phyloP scores from a whole-genome alignment of 225 moss, liverwort and hornwort genomes.

The Lunularia cruciata region DNA sequence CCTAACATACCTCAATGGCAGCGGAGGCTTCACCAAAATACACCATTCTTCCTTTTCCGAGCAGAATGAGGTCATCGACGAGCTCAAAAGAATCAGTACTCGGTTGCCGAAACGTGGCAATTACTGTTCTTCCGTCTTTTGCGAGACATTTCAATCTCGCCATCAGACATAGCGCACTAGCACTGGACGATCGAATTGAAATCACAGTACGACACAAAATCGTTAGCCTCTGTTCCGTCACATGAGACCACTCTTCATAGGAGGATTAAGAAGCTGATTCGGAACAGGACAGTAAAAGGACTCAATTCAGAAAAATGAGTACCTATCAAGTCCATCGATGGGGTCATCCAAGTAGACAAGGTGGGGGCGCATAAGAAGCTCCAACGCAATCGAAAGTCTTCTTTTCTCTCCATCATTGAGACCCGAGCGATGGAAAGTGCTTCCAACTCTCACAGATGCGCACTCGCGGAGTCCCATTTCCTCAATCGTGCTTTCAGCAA shows the following conservation, averaged over 20 bases:
- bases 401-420: constrained; percentile 41
- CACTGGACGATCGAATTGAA: constrained; percentile 6
- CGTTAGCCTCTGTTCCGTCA: not conserved
- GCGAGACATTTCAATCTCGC: constrained; percentile 46
- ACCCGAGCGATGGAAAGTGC: constrained; percentile 34
- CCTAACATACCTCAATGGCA: constrained; percentile 36
- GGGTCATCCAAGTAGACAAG: constrained; percentile 51
- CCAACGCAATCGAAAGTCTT: constrained; percentile 43
- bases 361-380: constrained; percentile 46
- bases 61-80: constrained; percentile 42
- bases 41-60: constrained; percentile 46
- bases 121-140: constrained; percentile 36
- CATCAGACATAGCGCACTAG: constrained; percentile 40
- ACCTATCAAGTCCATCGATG: constrained; percentile 46
- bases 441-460: constrained; percentile 36
- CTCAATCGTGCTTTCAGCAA: constrained; percentile 43
- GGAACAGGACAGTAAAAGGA: not conserved
- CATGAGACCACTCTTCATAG: too few species aligned
- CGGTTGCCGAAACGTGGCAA: constrained; percentile 39
- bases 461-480: constrained; percentile 45
- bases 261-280: not conserved
- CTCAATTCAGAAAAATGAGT: not conserved
- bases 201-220: not conserved
- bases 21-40: constrained; percentile 41
- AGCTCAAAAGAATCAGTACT: constrained; percentile 46